Percentiles rank a stretch among this genome's conserved stretches.
These are phyloP conservation scores for Aspergillus ochraceus DNA, from an alignment of 2,329 filamentous ascomycete genomes.

Conservation along the genomic window DNA sequence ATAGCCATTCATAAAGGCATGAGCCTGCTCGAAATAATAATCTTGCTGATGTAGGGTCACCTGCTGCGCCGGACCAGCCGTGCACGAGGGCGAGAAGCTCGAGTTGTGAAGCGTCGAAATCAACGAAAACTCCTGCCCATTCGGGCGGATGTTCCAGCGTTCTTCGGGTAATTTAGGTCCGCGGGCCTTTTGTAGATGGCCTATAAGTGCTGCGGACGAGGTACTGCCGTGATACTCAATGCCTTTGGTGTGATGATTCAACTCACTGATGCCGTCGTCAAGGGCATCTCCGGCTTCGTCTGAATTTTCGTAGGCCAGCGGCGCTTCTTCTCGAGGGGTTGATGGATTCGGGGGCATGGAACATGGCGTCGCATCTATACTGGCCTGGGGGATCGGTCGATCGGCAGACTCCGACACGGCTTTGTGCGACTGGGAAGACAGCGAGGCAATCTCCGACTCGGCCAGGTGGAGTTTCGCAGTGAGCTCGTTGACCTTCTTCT, in stretches of 20 bases:
- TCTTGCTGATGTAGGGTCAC: constrained; percentile 28
- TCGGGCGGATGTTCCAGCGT: constrained; percentile 5
- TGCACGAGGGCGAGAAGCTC: constrained; percentile 39
- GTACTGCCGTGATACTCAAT: constrained; percentile 52
- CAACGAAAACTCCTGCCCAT: constrained; percentile 36
- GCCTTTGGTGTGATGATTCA: constrained; percentile 48
- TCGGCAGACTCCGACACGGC: not conserved
- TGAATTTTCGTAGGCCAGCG: constrained; percentile 16
- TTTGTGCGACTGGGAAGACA: constrained; percentile 12
- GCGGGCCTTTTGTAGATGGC: constrained; percentile 39
- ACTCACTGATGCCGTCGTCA: constrained; percentile 44
- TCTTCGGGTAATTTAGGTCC: constrained; percentile 23
- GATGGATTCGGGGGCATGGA: constrained; percentile 24
- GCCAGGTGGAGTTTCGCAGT: constrained; percentile 25
- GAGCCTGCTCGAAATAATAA: constrained; percentile 48
- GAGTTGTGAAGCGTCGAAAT: constrained; percentile 50
- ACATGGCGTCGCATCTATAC: constrained; percentile 23
- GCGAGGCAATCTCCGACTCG: constrained; percentile 19
- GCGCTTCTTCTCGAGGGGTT: constrained; percentile 18
- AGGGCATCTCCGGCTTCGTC: constrained; percentile 27
- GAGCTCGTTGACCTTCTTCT: constrained; percentile 34
- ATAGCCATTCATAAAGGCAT: constrained; percentile 49
- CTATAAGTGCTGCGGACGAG: constrained; percentile 48
- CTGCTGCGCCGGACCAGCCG: constrained; percentile 21
- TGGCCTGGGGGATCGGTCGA: constrained; percentile 7